Conservation (phyloP, 148 eudicot genomes). For the Salicornia ramosissima region DNA sequence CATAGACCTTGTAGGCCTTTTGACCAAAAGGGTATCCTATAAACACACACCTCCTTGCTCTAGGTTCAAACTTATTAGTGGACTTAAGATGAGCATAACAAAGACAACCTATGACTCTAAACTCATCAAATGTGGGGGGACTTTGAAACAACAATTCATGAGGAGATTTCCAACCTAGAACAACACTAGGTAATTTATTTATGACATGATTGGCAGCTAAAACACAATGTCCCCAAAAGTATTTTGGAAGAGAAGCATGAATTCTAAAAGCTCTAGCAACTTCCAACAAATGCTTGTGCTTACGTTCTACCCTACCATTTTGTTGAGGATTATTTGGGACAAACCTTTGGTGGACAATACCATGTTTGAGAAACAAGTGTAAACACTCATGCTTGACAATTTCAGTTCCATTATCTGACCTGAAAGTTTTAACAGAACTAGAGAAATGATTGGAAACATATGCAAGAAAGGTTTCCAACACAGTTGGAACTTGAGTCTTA, state of each 20-base stretch:
- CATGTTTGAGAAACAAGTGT: neutral
- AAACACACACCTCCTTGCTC: neutral
- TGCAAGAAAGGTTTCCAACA: too few relatives aligned
- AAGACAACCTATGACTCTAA: neutral
- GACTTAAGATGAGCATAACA: neutral
- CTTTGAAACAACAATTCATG: too few relatives aligned
- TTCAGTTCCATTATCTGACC: too few relatives aligned
- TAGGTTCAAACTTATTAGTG: neutral
- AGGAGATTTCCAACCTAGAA: neutral
- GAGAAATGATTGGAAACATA: too few relatives aligned
- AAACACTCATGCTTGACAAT: too few relatives aligned
- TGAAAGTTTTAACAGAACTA: too few relatives aligned
- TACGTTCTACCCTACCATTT: neutral
- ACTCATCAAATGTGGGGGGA: too few relatives aligned
- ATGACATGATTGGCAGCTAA: neutral
- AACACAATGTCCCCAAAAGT: too few relatives aligned
- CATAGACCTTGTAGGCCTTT: neutral
- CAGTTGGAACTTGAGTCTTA: too few relatives aligned
- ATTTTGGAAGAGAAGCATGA: neutral
- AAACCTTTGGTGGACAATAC: neutral
- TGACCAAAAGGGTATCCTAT: neutral
- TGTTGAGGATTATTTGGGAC: neutral
- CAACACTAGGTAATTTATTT: neutral
- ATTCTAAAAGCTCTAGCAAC: neutral
- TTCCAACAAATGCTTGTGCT: neutral